These are phyloP conservation scores for Plasmodium inui DNA, from an alignment of 169 alveolate species.

Conservation along the genomic window DNA sequence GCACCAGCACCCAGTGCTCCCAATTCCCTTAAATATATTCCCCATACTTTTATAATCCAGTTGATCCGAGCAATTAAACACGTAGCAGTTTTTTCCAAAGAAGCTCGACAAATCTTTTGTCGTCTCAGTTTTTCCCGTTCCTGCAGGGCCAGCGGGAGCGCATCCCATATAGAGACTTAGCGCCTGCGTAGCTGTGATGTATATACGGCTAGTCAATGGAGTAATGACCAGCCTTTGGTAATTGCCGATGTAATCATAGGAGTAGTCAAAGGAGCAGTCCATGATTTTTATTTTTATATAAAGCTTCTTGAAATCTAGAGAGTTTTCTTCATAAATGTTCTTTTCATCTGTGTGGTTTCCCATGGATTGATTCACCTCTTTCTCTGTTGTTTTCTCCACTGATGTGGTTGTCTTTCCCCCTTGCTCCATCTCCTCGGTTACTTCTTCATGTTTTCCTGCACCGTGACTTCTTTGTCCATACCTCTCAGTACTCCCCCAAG, in stretches of 20 bases:
- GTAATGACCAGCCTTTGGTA: constrained; percentile 97
- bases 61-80: constrained; percentile 96
- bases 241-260: constrained; percentile 97
- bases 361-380: neutral
- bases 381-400: neutral
- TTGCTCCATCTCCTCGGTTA: neutral
- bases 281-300: constrained; percentile 92
- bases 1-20: constrained; percentile 98
- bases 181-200: constrained; percentile 98
- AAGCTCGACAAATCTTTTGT: constrained; percentile 96
- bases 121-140: constrained; percentile 98
- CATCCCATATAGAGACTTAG: constrained; percentile 97
- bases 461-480: neutral
- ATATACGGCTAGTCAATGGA: constrained; percentile 96
- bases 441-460: neutral
- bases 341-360: neutral
- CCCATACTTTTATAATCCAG: constrained; percentile 97
- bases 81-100: constrained; percentile 96
- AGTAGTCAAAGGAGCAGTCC: constrained; percentile 94
- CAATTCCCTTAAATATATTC: constrained; percentile 96
- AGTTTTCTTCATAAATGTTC: constrained; percentile 25
- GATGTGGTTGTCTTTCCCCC: neutral
- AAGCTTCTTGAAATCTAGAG: constrained; percentile 76
- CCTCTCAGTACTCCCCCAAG: neutral
- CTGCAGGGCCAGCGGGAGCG: constrained; percentile 99